phyloP scores from a whole-genome alignment of 2,329 filamentous ascomycete species.

The Metarhizium sp. region DNA sequence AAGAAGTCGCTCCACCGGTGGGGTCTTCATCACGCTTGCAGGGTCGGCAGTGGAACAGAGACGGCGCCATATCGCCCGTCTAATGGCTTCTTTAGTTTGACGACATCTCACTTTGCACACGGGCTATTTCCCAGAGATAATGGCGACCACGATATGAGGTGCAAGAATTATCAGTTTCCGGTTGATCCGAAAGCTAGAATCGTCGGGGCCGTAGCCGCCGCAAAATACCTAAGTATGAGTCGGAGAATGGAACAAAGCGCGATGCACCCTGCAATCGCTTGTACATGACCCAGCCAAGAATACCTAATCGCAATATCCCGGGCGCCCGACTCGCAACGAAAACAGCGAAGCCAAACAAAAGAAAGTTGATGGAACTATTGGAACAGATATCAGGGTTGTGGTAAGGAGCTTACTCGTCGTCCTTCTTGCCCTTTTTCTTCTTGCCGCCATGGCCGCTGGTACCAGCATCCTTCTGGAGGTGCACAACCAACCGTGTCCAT shows the following conservation, averaged over 20 bases:
- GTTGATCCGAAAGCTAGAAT: neutral
- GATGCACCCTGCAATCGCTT: slow-evolving; percentile 17
- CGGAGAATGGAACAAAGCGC: slow-evolving; percentile 13
- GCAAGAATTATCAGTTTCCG: neutral
- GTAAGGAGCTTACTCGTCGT: slow-evolving; percentile 30
- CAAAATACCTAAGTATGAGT: slow-evolving; percentile 1
- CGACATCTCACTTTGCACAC: neutral
- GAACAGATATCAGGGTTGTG: slow-evolving; percentile 25
- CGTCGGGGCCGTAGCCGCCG: neutral
- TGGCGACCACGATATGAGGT: neutral
- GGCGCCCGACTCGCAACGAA: slow-evolving; percentile 30
- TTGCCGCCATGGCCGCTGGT: slow-evolving; percentile 39
- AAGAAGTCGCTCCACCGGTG: neutral
- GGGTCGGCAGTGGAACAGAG: neutral
- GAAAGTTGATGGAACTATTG: slow-evolving; percentile 28
- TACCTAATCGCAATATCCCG: slow-evolving; percentile 36
- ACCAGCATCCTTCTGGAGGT: slow-evolving; percentile 65
- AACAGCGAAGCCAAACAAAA: slow-evolving; percentile 29
- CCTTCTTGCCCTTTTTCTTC: slow-evolving; percentile 67
- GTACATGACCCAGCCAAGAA: slow-evolving; percentile 22
- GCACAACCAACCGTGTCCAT: slow-evolving; percentile 80
- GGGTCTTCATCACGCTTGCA: neutral
- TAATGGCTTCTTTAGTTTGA: neutral
- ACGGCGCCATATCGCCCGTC: neutral
- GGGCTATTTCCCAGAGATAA: neutral